Base-by-base conservation (phyloP, 805 yeast species). In the Nakazawaea wickerhamii region DNA sequence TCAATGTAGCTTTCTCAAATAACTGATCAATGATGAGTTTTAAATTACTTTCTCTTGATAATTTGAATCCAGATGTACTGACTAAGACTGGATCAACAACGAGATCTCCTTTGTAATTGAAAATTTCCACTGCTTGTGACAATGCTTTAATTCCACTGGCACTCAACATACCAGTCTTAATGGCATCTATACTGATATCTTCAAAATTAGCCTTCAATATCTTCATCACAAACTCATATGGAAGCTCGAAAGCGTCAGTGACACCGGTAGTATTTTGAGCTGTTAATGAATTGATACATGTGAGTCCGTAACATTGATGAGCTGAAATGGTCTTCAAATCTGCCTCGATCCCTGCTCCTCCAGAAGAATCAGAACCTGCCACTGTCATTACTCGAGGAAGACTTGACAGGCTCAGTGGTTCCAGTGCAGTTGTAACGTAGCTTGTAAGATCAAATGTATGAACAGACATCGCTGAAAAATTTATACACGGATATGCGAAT, bases 261-360 rank as follows among this genome's bases (percentile, higher is more conserved):
- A 75, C 74, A 21, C 74, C 62, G 5, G 27, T 54, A 5, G 85
- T 81, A 53, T 88, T 85, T 54, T 88, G 95, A 5, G 89, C 84
- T 0, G 95, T 87, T 45, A 88, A 60, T 2, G 89, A 90, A 7
- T 89, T 75, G 35, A 85, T 78, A 52, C 89, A 82, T 0, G 90
- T 83, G 58, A 81, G 61, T 0, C 85, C 95, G 54, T 80, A 84
- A 39, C 87, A 87, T 13, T 77, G 75, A 52, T 83, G 85, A 1
- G 84, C 84, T 3, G 84, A 69, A 42, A 87, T 73, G 0, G 95
- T 79, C 61, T 88, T 88, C 30, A 87, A 57, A 57, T 87, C 96
- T 1, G 95, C 95, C 58, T 87, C 95, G 38, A 87, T 79, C 3
- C 96, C 96, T 2, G 96, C 95, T 3, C 95, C 95, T 2, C 95